Evolutionary conservation across 495 filamentous ascomycete genomes (phyloP).

Genomic region (Neurospora sp.): DNA sequence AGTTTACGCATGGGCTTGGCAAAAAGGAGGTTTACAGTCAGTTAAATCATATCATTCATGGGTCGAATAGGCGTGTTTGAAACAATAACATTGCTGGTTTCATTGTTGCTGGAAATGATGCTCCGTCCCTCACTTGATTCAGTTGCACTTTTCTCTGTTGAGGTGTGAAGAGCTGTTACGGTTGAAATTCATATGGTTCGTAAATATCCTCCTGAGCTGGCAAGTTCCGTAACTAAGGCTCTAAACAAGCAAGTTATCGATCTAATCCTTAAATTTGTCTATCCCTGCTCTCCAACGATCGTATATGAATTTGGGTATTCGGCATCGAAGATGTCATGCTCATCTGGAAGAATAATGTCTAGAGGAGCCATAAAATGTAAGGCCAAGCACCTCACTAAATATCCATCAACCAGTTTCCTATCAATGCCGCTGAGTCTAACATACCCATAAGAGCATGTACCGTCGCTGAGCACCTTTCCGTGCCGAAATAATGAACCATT

Average conservation of each 20-base stretch:
- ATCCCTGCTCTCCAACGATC: background rate
- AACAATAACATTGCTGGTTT: background rate
- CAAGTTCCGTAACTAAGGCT: background rate
- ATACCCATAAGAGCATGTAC: background rate
- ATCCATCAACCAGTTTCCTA: background rate
- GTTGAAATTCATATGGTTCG: background rate
- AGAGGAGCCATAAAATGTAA: background rate
- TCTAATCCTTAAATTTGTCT: background rate
- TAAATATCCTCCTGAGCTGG: background rate
- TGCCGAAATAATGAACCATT: background rate
- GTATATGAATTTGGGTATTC: background rate
- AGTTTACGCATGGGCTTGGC: background rate
- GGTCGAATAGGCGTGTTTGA: background rate
- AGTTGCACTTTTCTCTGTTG: background rate
- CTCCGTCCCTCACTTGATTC: too few species aligned
- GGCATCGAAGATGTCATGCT: background rate
- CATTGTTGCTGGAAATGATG: background rate
- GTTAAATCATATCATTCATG: background rate
- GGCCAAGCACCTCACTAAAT: background rate
- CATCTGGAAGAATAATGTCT: background rate
- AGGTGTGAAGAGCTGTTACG: background rate
- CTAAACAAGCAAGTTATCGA: background rate
- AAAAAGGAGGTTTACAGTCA: background rate
- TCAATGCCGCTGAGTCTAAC: background rate
- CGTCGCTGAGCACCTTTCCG: background rate